Evolutionary conservation across 169 alveolate species (phyloP), one percentile per base, ranked within the genome.

Genomic region (Fabrea salina): DNA sequence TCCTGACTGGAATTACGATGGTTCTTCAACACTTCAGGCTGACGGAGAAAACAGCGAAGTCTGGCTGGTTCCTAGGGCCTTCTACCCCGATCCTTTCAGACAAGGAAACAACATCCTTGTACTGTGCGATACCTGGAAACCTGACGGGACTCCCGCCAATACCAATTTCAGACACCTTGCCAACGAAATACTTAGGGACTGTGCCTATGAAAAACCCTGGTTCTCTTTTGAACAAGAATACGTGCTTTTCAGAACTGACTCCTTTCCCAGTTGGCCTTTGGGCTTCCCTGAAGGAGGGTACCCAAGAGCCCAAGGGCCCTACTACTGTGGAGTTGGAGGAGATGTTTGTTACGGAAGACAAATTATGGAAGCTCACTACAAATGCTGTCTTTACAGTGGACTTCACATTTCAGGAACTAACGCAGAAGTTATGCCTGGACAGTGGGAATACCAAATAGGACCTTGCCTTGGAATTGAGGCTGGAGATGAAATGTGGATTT

Each of bases 231-330:
- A 86, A 79, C 76, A 89, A 76, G 91, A 86, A 77, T 89, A 86
- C 54, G 61, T 83, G 61, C 49, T 89, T 30, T 83, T 79, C 35
- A 71, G 90, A 25, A 75, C 67, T 22, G 82, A 70, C 27, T 72
- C 79, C 27, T 76, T 83, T 32, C 85, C 77, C 19, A 74, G 59
- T 16, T 72, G 89, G 86, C 94, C 92, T 35, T 84, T 89, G 2
- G 94, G 94, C 43, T 89, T 91, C 89, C 90, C 91, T 7, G 74
- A 51, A 30, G 89, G 89, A n/a, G 92, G 92, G 53, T 89, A 75
- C 78, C 95, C 92, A 30, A 72, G 68, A n/a, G 84, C 89, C 30
- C 83, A 89, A 80, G 95, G 95, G 33, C 84, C 89, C 35, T 89
- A 86, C 75, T 89, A 89, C 58, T 86, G 92, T 82, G 71, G 87